Percentiles rank a stretch among this genome's conserved stretches.
These are phyloP conservation scores for Pseudogymnoascus sp. DNA, from an alignment of 2,329 filamentous ascomycete species.

Conservation along the genomic window DNA sequence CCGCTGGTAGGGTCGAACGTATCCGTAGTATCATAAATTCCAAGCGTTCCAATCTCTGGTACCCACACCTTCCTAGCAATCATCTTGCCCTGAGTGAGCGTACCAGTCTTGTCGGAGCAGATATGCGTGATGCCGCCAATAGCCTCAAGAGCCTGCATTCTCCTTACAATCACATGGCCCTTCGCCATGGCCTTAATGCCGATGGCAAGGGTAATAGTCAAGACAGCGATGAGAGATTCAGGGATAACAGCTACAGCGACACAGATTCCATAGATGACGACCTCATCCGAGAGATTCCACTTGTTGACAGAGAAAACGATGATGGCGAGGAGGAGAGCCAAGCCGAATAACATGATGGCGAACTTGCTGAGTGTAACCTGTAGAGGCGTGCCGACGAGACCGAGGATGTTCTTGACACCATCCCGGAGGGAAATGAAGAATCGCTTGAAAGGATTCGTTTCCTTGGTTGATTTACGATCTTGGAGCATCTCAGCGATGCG, in stretches of 20 bases:
- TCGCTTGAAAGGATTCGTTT: slow-evolving; percentile 41
- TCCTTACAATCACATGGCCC: slow-evolving; percentile 59
- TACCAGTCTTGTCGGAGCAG: slow-evolving; percentile 67
- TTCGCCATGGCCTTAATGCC: slow-evolving; percentile 60
- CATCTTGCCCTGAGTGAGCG: slow-evolving; percentile 61
- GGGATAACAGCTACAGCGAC: slow-evolving; percentile 59
- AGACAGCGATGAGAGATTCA: slow-evolving; percentile 62
- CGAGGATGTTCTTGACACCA: slow-evolving; percentile 48
- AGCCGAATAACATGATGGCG: slow-evolving; percentile 70
- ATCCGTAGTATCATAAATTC: slow-evolving; percentile 49
- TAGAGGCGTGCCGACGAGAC: slow-evolving; percentile 70
- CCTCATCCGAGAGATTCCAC: slow-evolving; percentile 49
- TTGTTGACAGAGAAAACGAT: slow-evolving; percentile 56
- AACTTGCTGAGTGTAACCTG: slow-evolving; percentile 83
- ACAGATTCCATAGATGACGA: slow-evolving; percentile 56
- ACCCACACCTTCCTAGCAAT: slow-evolving; percentile 58
- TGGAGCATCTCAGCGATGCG: slow-evolving; percentile 66
- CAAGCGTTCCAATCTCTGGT: slow-evolving; percentile 45
- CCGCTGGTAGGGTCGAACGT: slow-evolving; percentile 58
- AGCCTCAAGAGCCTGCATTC: slow-evolving; percentile 59
- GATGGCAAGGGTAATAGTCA: slow-evolving; percentile 66
- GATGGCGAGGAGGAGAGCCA: slow-evolving; percentile 56
- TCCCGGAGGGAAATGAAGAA: slow-evolving; percentile 43
- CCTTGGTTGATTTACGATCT: slow-evolving; percentile 47
- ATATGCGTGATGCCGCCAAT: slow-evolving; percentile 65